Evolutionary conservation across 2,329 filamentous ascomycete genomes (phyloP), one percentile per base, ranked within the genome.

Genomic region (Alternaria postmessia): DNA sequence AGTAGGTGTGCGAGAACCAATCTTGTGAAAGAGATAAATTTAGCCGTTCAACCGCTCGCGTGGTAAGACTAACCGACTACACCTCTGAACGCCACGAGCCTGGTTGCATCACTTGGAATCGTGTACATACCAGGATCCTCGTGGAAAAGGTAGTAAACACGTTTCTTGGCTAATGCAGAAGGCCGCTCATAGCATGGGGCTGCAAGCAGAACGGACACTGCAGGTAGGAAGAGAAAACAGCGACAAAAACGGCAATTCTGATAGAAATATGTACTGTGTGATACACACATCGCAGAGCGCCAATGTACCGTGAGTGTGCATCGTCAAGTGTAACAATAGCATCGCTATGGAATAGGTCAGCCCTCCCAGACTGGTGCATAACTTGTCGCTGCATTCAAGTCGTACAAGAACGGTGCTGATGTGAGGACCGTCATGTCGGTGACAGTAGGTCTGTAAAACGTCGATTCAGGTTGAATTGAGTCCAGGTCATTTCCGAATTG

Each of bases 381-480:
- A 32, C 63, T 65, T 8, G 64, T 61, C 28, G 69, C 57, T 6
- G 55, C 49, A 30, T 69, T 67, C 18, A 85, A 72, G 49, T 78
- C 76, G 56, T 85, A 81, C 34, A 85, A 75, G 54, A 71, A 76
- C 9, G 64, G 59, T 20, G 63, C 63, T 7, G 65, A 65, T 20
- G 65, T 70, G 14, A 61, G 64, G 9, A 72, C 54, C 32, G 67
- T 81, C 53, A 81, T 73, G 26, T 81, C 72, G 36, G 76, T 77
- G 16, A 80, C 78, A 36, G 78, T 79, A 66, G 81, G 82, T 47
- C 80, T 78, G 67, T 83, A 84, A 30, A 76, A 79, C 11, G 77
- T 76, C 83, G 83, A 85, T 11, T 80, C 79, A 16, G 83, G 80
- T 51, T 82, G 82, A 36, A 79, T 78, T 14, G 76, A 71, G 41